Conservation (phyloP, 352 stramenopile genomes). For the Labyrinthula sp. region DNA sequence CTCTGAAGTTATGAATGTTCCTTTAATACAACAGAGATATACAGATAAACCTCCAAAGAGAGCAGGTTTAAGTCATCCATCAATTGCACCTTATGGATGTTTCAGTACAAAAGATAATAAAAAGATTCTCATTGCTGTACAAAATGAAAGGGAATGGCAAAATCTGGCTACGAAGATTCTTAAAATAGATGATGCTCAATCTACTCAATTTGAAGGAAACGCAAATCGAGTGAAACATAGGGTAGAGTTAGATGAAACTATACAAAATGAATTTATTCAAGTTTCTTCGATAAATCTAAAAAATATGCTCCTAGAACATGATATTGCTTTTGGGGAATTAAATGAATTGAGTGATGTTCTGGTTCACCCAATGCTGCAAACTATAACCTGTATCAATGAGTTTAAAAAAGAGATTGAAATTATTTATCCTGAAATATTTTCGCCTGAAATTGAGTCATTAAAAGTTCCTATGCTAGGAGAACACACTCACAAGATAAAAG, state of each 20-base stretch:
- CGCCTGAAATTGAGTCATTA: not conserved
- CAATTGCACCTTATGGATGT: slow-evolving; percentile 19
- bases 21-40: slow-evolving; percentile 24
- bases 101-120: slow-evolving; percentile 3
- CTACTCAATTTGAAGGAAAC: slow-evolving; percentile 3
- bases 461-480: slow-evolving; percentile 13
- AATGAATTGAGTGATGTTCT: slow-evolving; percentile 14
- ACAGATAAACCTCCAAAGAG: slow-evolving; percentile 1
- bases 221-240: slow-evolving; percentile 7
- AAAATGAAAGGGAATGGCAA: slow-evolving; percentile 25
- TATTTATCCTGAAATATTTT: slow-evolving; percentile 3
- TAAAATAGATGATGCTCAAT: not conserved
- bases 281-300: slow-evolving; percentile 1
- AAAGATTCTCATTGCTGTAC: slow-evolving; percentile 21
- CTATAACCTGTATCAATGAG: slow-evolving; percentile 5
- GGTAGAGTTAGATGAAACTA: slow-evolving; percentile 9
- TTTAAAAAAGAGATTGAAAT: slow-evolving; percentile 5
- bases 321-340: slow-evolving; percentile 25
- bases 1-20: slow-evolving; percentile 27
- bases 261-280: slow-evolving; percentile 9
- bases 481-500: slow-evolving; percentile 6
- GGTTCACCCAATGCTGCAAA: slow-evolving; percentile 11
- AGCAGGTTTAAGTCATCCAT: slow-evolving; percentile 19
- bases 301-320: not conserved
- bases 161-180: slow-evolving; percentile 10